Base-by-base conservation (phyloP, 805 yeast species). In the Metschnikowia chrysomelidarum region DNA sequence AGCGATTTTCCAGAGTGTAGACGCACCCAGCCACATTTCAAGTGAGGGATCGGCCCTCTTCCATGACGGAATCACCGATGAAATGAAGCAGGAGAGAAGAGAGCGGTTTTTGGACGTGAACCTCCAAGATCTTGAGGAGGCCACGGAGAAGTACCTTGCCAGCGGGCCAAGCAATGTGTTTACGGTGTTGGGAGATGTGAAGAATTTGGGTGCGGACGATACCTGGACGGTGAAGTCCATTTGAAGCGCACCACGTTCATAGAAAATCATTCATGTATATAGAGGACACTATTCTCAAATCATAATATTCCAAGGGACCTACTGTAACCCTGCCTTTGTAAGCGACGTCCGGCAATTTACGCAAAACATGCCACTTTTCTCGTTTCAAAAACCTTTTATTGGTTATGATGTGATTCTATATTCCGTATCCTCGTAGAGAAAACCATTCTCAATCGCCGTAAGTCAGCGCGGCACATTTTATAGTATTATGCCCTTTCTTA, bases 1-100 rank as follows among this genome's bases (percentile, higher is more conserved):
- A 49, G 78, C 95, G 8, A 77, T 93, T 22, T 93, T 93, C 76
- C 98, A 93, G 62, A 76, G 82, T 38, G 65, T 93, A 11, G 98
- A 93, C 63, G 85, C 96, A 1, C 98, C 98, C 9, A 71, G 76
- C 27, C 82, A 89, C 53, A 81, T 87, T 11, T 75, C 84, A 30
- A 71, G 76, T 22, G 96, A 93, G 59, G 96, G 96, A 9, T 66
- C 76, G 47, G 59, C 73, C 11, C 59, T 67, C 10, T 86, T 89
- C 61, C 65, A 75, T 34, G 76, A 79, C 38, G 88, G 84, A 1
- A 71, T 91, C 23, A 77, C 82, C 21, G 87, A 84, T 48, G 87
- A 81, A 21, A 72, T 84, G 80, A 76, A 81, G 54, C 96, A 91
- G 57, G 65, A 62, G 29, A 75, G 97, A 56, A 80, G 98, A 62